Evolutionary conservation across 225 moss, liverwort and hornwort genomes (phyloP), one percentile per base, ranked within the genome.

Genomic region (Physcomitrium patens): DNA sequence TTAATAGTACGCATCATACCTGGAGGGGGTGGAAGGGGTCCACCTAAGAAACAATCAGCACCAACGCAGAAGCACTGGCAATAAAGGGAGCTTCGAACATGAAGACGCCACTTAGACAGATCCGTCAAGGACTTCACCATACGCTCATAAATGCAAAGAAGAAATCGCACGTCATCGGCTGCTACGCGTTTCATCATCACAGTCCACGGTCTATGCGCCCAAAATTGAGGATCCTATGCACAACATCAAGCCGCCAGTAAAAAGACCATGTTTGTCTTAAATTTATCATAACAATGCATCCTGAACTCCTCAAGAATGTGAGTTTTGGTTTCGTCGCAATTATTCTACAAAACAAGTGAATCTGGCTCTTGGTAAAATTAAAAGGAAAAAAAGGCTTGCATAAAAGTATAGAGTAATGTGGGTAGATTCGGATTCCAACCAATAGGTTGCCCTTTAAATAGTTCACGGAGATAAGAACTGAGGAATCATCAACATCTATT

Each of bases 121-220:
- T 83, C 77, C 71, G 83, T 76, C 78, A 96, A 66, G 26, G 69
- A 76, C 71, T 82, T 75, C 58, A 81, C 86, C 94, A 94, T 94
- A 76, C 81, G 87, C 68, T 89, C 87, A 79, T 89, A 75, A 63
- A 96, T 96, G 70, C 82, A 87, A 67, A 93, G 92, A 71, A 96
- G 90, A 80, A 96, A 96, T 52, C 94, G 90, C 58, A 96, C 96
- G 88, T 96, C 96, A 74, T 96, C 91, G 63, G 96, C 93, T 81
- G 94, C 96, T 67, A 85, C 96, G 70, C 94, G 90, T 69, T 85
- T 92, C 96, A 96, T 96, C 92, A 90, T 96, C 79, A 84, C 87
- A 86, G 82, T 92, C 96, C 94, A 96, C 65, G 96, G 96, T 94
- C 96, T 85, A 83, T 85, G 92, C 62, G 89, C 88, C 96, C 96